These are phyloP conservation scores for Spathaspora arborariae DNA, from an alignment of 805 yeast species.

Conservation along the genomic window DNA sequence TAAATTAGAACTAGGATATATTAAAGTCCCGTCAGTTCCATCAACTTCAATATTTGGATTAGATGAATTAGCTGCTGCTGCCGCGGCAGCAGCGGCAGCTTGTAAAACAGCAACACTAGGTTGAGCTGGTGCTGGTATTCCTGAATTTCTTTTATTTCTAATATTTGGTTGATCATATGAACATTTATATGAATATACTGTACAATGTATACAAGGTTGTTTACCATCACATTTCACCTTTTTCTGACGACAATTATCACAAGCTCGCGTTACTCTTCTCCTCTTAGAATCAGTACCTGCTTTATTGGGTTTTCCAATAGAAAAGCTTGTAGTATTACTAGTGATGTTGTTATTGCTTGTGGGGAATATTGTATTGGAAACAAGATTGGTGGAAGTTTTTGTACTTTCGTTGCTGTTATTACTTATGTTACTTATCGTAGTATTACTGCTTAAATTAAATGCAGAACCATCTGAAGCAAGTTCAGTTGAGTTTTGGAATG, in stretches of 20 bases:
- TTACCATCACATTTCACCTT: constrained; percentile 79
- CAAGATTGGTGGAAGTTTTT: neutral
- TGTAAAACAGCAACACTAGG: constrained; percentile 9
- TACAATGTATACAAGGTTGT: constrained; percentile 77
- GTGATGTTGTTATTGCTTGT: neutral
- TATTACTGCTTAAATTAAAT: neutral
- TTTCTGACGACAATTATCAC: constrained; percentile 70
- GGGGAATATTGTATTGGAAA: no score
- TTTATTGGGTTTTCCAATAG: neutral
- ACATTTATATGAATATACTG: constrained; percentile 82
- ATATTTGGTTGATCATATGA: constrained; percentile 77
- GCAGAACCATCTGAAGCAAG: neutral
- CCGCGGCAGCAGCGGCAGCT: constrained; percentile 9
- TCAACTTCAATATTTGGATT: neutral
- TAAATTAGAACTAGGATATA: constrained; percentile 15
- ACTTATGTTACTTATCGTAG: neutral
- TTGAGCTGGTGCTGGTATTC: constrained; percentile 24
- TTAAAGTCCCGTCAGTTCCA: neutral
- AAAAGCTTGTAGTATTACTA: no score
- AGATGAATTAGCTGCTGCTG: neutral
- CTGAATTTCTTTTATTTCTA: constrained; percentile 43
- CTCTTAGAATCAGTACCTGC: constrained; percentile 36
- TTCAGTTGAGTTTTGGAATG: neutral
- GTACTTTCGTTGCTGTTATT: neutral
- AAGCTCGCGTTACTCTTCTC: constrained; percentile 68